Conservation (phyloP, 352 stramenopile species). For the Globisporangium carolinianum region DNA sequence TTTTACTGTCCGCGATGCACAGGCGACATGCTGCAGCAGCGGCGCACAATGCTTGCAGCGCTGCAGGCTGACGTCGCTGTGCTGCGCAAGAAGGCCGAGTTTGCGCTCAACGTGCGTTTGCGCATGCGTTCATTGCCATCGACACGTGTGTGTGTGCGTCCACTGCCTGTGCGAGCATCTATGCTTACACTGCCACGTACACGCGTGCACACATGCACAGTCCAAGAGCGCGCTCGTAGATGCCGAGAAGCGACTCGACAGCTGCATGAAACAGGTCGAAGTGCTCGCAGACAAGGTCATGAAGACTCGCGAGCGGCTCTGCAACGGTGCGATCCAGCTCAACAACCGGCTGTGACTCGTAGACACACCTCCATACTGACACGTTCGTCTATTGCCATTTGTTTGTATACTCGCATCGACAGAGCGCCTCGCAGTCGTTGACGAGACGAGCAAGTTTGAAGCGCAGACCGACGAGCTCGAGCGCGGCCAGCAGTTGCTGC, state of each 20-base stretch:
- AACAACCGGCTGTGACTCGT: too few species aligned
- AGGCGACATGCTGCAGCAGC: constrained; percentile 62
- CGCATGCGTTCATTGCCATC: too few species aligned
- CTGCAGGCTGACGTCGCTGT: constrained; percentile 75
- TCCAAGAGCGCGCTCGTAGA: constrained; percentile 44
- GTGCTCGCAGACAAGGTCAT: constrained; percentile 52
- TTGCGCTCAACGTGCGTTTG: constrained; percentile 43
- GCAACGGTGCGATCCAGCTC: constrained; percentile 26
- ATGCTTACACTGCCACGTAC: background rate
- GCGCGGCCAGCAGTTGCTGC: constrained; percentile 32
- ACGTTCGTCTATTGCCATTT: background rate
- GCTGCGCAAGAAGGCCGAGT: constrained; percentile 72
- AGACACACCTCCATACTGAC: too few species aligned
- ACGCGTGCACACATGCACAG: constrained; percentile 13
- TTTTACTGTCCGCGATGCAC: constrained; percentile 69
- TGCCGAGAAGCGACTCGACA: constrained; percentile 40
- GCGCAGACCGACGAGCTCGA: constrained; percentile 31
- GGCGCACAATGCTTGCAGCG: constrained; percentile 62
- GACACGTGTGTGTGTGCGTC: background rate
- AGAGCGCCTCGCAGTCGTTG: constrained; percentile 55
- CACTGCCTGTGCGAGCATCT: background rate
- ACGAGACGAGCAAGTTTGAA: constrained; percentile 45
- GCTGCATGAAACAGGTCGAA: constrained; percentile 52
- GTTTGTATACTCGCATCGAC: too few species aligned
- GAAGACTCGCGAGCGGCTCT: constrained; percentile 61